Evolutionary conservation across 179 eudicot species (phyloP), one percentile per base, ranked within the genome.

Genomic region (Vitellaria paradoxa): DNA sequence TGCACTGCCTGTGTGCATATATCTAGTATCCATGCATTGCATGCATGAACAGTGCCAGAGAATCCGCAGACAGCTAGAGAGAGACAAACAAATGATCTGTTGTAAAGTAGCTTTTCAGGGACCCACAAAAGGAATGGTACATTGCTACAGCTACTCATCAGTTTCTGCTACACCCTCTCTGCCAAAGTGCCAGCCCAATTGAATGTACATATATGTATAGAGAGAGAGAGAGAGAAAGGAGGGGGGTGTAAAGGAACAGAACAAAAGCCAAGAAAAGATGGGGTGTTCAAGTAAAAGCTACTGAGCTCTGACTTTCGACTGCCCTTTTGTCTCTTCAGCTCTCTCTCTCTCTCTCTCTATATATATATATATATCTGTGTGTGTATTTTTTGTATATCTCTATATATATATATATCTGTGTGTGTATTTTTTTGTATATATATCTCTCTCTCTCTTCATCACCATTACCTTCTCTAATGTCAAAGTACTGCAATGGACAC

Each of bases 271-370:
- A 42, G 61, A 64, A 76, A 21, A 65, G 72, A 18, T 20, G 50
- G 77, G 67, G 63, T 37, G 30, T 65, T 50, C 76, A 78, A 79
- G 72, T 68, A 46, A 75, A 73, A 13, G 49, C 53, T 6, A 61
- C 46, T 63, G 74, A 26, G 12, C 15, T 78, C 73, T 82, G 77
- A 76, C 85, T 70, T 57, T 70, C 74, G 61, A 71, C 63, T 79
- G 79, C 64, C 49, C 77, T 57, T 79, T 81, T 81, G 81, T 82
- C 81, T 82, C 79, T 75, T 76, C 74, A 72, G 59, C 40, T 46
- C 8, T 77, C 74, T 69, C 59, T 68, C n/a, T n/a, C 56, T 55
- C 57, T 67, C 59, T 68, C 37, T 30, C 57, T 55, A 45, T 67
- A n/a, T 14, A 8, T 65, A 55, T 65, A 2, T 14, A 30, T 30